Evolutionary conservation across 495 filamentous ascomycete genomes (phyloP).

Genomic region (Hypoxylon crocopeplum): DNA sequence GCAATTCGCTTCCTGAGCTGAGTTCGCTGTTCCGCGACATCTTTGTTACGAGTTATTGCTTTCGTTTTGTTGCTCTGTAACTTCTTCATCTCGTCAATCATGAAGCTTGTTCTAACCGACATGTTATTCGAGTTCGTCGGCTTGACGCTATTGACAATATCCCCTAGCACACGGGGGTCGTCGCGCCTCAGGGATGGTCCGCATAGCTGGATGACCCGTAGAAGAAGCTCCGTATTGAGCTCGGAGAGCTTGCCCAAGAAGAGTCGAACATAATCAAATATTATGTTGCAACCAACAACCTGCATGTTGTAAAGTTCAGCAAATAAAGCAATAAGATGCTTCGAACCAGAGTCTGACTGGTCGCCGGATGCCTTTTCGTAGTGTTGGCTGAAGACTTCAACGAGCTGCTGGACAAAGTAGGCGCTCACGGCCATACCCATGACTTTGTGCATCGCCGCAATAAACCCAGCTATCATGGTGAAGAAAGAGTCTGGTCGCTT

Average conservation of each 20-base stretch:
- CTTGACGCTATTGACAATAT: slow-evolving; percentile 83
- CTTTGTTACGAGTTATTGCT: slow-evolving; percentile 56
- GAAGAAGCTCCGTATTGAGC: slow-evolving; percentile 87
- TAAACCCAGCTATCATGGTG: slow-evolving; percentile 88
- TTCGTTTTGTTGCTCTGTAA: slow-evolving; percentile 94
- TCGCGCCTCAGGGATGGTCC: slow-evolving; percentile 87
- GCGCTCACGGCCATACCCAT: slow-evolving; percentile 89
- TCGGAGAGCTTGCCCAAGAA: slow-evolving; percentile 81
- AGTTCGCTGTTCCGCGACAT: slow-evolving; percentile 37
- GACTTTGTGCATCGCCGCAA: slow-evolving; percentile 84
- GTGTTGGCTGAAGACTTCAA: slow-evolving; percentile 69
- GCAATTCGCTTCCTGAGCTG: slow-evolving; percentile 39
- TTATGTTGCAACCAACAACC: slow-evolving; percentile 76
- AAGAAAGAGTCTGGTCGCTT: slow-evolving; percentile 84
- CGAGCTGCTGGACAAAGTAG: slow-evolving; percentile 76
- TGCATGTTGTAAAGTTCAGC: slow-evolving; percentile 91
- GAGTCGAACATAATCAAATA: slow-evolving; percentile 88
- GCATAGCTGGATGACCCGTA: slow-evolving; percentile 81
- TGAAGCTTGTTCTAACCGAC: slow-evolving; percentile 92
- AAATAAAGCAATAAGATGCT: slow-evolving; percentile 79
- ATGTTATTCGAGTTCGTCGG: slow-evolving; percentile 71
- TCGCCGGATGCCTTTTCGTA: slow-evolving; percentile 54
- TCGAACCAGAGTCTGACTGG: slow-evolving; percentile 47
- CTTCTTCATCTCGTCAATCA: slow-evolving; percentile 95
- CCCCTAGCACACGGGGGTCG: slow-evolving; percentile 88